Conservation (phyloP, 2,329 filamentous ascomycete species). For the Alternaria panax region DNA sequence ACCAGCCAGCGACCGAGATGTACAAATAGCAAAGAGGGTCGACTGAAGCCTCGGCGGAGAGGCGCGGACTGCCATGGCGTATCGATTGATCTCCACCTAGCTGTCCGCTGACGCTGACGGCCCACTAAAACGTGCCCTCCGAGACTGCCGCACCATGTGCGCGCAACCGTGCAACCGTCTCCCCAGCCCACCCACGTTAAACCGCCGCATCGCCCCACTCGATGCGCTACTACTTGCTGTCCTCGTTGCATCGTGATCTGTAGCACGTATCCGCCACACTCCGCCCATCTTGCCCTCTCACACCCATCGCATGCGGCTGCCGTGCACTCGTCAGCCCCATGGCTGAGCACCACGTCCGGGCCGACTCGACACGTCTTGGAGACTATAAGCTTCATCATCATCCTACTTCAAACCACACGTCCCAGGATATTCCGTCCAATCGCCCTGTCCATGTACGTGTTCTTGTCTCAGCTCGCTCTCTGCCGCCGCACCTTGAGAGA, state of each 20-base stretch:
- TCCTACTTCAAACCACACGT: background rate
- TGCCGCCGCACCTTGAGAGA: background rate
- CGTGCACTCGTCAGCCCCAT: slow-evolving; percentile 2
- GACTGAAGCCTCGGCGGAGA: slow-evolving; percentile 1
- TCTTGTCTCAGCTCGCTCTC: background rate
- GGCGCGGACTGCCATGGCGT: slow-evolving; percentile 5
- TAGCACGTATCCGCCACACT: background rate
- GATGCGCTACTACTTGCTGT: background rate
- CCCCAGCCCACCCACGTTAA: background rate
- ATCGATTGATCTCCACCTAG: slow-evolving; percentile 9
- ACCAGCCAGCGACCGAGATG: background rate
- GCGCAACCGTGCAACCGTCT: background rate
- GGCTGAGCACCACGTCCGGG: background rate
- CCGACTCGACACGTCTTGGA: background rate
- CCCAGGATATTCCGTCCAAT: background rate
- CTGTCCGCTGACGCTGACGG: slow-evolving; percentile 14
- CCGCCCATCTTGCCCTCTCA: background rate
- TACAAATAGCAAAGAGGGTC: background rate
- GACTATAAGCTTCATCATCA: background rate
- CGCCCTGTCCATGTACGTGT: background rate
- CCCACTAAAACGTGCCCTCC: slow-evolving; percentile 9
- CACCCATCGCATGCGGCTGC: background rate
- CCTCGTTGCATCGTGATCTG: background rate
- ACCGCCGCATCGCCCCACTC: background rate
- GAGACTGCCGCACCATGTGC: slow-evolving; percentile 4